Conservation (phyloP, 352 stramenopile species). For the Globisporangium cylindrosporum region DNA sequence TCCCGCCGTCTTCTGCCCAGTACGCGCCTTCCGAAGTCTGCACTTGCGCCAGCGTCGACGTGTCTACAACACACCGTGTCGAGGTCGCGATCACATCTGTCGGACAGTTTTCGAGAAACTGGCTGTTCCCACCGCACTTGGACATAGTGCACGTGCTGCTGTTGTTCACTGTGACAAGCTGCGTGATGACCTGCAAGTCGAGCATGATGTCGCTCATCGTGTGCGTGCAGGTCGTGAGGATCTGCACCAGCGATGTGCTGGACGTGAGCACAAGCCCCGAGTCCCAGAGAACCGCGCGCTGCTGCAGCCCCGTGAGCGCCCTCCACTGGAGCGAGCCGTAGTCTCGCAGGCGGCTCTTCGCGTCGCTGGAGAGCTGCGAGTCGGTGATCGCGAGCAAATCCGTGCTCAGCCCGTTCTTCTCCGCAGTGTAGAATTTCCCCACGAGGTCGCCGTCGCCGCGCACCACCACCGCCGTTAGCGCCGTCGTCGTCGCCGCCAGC, state of each 20-base stretch:
- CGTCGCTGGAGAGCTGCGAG: constrained; percentile 40
- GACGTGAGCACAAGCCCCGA: constrained; percentile 54
- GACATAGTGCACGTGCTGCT: constrained; percentile 21
- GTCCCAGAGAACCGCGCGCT: constrained; percentile 75
- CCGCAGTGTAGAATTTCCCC: constrained; percentile 42
- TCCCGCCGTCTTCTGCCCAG: constrained; percentile 67
- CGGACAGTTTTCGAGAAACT: constrained; percentile 43
- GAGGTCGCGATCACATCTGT: constrained; percentile 30
- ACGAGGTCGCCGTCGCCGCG: constrained; percentile 41
- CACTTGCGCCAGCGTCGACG: constrained; percentile 31
- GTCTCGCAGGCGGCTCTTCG: constrained; percentile 13
- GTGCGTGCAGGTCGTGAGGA: constrained; percentile 52
- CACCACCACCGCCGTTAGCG: background rate
- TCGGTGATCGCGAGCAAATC: constrained; percentile 33
- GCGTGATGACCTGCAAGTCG: constrained; percentile 34
- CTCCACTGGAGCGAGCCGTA: constrained; percentile 11
- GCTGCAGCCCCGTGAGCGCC: constrained; percentile 50
- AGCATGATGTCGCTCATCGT: constrained; percentile 63
- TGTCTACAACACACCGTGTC: constrained; percentile 42
- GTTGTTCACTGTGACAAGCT: constrained; percentile 19
- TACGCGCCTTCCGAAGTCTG: constrained; percentile 30
- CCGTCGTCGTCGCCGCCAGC: background rate
- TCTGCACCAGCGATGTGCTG: constrained; percentile 39
- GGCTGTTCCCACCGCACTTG: constrained; percentile 47
- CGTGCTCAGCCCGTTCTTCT: constrained; percentile 23